Conservation (phyloP, 768 basidiomycete genomes). For the Boletus sensibilis region DNA sequence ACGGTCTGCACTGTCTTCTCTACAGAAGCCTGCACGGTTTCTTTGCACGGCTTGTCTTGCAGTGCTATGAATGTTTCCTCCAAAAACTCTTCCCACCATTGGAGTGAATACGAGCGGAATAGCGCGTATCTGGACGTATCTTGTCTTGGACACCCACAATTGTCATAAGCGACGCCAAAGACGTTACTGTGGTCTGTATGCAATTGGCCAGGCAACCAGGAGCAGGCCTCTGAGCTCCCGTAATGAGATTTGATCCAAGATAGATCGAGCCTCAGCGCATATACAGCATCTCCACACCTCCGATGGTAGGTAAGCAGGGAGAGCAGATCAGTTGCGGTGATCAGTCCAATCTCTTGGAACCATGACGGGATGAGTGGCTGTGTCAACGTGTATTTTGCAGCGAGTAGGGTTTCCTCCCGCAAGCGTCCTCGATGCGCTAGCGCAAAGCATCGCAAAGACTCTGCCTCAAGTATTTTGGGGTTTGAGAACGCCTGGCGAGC, state of each 20-base stretch:
- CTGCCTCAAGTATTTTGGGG: background rate
- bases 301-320: slow-evolving; percentile 21
- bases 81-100: slow-evolving; percentile 28
- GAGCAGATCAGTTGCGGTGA: slow-evolving; percentile 26
- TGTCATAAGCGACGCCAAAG: too few relatives aligned
- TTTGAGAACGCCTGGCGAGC: background rate
- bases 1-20: slow-evolving; percentile 3
- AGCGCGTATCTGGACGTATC: background rate
- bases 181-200: too few relatives aligned
- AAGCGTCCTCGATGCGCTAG: background rate
- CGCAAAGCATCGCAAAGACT: background rate
- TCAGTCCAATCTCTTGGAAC: slow-evolving; percentile 26
- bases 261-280: background rate
- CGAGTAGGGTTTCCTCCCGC: background rate
- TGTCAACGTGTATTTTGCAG: slow-evolving; percentile 18
- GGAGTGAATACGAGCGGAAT: background rate
- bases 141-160: background rate
- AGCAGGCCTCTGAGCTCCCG: background rate
- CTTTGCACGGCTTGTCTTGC: slow-evolving; percentile 19
- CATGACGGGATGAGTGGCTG: slow-evolving; percentile 22
- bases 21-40: background rate
- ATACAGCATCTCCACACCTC: slow-evolving; percentile 14
- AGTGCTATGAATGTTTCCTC: slow-evolving; percentile 8
- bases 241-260: slow-evolving; percentile 15
- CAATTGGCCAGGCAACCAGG: slow-evolving; percentile 8